Percentiles rank a stretch among this genome's conserved stretches.
phyloP scores from a whole-genome alignment of 495 filamentous ascomycete species.

The Penicillium soppii region DNA sequence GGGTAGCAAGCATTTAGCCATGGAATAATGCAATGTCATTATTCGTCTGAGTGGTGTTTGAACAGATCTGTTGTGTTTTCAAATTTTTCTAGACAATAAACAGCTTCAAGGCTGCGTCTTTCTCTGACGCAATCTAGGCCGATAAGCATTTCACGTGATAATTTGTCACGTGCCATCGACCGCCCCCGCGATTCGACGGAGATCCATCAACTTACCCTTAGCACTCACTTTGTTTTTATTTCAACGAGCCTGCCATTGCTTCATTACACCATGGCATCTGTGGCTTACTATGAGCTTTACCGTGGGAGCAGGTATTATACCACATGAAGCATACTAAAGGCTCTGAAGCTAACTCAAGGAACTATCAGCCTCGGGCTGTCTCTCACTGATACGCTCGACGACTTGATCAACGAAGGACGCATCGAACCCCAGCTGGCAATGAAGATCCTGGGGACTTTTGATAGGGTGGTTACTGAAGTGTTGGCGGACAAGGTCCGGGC shows the following conservation, averaged over 20 bases:
- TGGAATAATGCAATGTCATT: too few relatives aligned
- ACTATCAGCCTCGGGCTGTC: slow-evolving; percentile 76
- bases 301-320: slow-evolving; percentile 82
- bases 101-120: neutral
- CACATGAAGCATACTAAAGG: neutral
- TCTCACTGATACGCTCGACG: slow-evolving; percentile 94
- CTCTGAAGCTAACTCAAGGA: slow-evolving; percentile 3
- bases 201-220: slow-evolving; percentile 9
- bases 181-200: slow-evolving; percentile 7
- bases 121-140: neutral
- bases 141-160: neutral
- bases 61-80: too few relatives aligned
- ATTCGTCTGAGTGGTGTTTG: too few relatives aligned
- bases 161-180: neutral
- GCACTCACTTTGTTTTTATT: slow-evolving; percentile 15
- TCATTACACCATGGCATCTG: slow-evolving; percentile 11
- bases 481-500: slow-evolving; percentile 88
- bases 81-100: neutral
- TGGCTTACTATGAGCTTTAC: slow-evolving; percentile 89
- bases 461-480: slow-evolving; percentile 83
- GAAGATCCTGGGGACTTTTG: slow-evolving; percentile 94
- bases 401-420: slow-evolving; percentile 84
- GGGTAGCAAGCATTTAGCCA: too few relatives aligned
- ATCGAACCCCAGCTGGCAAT: slow-evolving; percentile 98
- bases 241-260: slow-evolving; percentile 3